Evolutionary conservation across 164 flowering plant species (phyloP).

Genomic region (Annona cherimola): DNA sequence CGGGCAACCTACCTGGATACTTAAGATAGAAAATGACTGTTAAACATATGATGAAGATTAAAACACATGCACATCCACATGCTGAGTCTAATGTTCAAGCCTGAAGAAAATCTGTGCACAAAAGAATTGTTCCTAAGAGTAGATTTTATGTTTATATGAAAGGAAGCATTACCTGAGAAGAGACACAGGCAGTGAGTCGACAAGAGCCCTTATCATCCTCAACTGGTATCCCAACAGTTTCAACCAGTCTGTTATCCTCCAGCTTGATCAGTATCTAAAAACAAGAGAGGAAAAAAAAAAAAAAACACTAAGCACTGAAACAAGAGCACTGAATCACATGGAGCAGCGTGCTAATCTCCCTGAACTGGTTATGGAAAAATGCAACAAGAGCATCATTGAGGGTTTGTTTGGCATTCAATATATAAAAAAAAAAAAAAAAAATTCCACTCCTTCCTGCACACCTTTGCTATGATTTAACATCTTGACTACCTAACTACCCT

Average conservation of each 20-base stretch:
- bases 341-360: background rate
- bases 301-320: background rate
- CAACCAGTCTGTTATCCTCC: slow-evolving; percentile 81
- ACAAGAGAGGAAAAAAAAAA: slow-evolving; percentile 2
- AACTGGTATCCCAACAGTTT: slow-evolving; percentile 98
- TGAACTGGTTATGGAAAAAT: too few relatives aligned
- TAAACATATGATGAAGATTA: background rate
- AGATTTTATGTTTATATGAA: background rate
- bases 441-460: too few relatives aligned
- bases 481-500: too few relatives aligned
- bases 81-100: background rate
- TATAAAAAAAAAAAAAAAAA: too few relatives aligned
- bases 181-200: slow-evolving; percentile 95
- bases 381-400: too few relatives aligned
- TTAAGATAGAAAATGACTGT: background rate
- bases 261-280: slow-evolving; percentile 71
- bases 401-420: too few relatives aligned
- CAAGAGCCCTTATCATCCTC: slow-evolving; percentile 65
- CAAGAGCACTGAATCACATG: background rate
- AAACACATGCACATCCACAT: background rate
- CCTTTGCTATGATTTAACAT: too few relatives aligned
- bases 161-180: slow-evolving; percentile 68
- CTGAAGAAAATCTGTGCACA: background rate
- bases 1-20: slow-evolving; percentile 89
- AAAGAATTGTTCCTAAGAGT: background rate